phyloP scores from a whole-genome alignment of 2,329 filamentous ascomycete species.

The Hypoxylon sp. region DNA sequence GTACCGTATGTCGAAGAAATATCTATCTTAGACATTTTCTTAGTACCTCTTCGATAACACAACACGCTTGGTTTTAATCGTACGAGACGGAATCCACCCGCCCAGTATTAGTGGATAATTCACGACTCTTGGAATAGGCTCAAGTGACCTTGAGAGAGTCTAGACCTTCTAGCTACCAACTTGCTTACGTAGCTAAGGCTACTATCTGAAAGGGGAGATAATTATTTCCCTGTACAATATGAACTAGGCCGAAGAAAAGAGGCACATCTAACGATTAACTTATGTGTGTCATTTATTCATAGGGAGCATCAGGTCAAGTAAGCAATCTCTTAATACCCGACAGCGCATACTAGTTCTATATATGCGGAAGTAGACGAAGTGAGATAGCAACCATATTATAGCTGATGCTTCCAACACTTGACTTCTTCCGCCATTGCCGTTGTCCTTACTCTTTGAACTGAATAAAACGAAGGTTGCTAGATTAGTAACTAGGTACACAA shows the following conservation, averaged over 20 bases:
- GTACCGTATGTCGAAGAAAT: not conserved
- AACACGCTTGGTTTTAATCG: not conserved
- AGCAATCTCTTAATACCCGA: too few relatives aligned
- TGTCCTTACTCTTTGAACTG: not conserved
- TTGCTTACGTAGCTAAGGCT: not conserved
- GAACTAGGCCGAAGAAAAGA: not conserved
- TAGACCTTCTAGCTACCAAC: not conserved
- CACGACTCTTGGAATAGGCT: not conserved
- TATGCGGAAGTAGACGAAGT: not conserved
- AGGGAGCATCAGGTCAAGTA: too few relatives aligned
- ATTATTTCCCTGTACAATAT: not conserved
- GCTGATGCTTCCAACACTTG: not conserved
- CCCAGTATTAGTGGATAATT: not conserved
- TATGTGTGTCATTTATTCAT: too few relatives aligned
- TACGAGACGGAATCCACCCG: not conserved
- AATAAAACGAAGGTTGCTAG: not conserved
- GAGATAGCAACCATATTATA: not conserved
- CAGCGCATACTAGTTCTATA: too few relatives aligned
- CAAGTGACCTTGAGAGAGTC: not conserved
- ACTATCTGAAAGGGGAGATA: not conserved
- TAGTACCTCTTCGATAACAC: not conserved
- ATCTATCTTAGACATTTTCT: not conserved
- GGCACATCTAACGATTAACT: too few relatives aligned
- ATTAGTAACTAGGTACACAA: not conserved
- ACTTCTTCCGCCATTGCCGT: not conserved